These are phyloP conservation scores for Xylaria sp. DNA, from an alignment of 2,329 filamentous ascomycete genomes.

Conservation along the genomic window DNA sequence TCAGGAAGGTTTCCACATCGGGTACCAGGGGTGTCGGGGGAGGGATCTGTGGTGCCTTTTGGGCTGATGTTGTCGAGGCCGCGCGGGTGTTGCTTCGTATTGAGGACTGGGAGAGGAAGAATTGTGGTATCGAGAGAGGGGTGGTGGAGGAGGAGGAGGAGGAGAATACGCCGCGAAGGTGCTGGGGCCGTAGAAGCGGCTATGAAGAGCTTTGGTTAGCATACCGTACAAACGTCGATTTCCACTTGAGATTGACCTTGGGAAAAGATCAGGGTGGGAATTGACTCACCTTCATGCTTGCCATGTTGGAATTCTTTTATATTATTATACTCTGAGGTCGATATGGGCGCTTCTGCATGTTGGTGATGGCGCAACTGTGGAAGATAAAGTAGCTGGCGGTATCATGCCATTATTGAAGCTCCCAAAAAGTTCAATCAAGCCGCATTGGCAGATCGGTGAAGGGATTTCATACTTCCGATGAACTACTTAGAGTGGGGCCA, in stretches of 20 bases:
- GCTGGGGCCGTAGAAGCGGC: conserved; percentile 47
- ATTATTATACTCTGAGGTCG: conserved; percentile 6
- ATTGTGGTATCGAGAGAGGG: conserved; percentile 13
- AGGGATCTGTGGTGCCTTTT: conserved; percentile 58
- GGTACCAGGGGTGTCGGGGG: conserved; percentile 85
- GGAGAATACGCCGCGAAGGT: conserved; percentile 42
- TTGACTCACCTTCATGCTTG: conserved; percentile 44
- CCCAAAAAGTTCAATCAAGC: conserved; percentile 43
- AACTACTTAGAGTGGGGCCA: not conserved
- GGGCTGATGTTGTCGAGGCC: conserved; percentile 24
- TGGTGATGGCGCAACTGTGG: not conserved
- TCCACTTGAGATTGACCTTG: not conserved
- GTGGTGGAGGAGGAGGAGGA: conserved; percentile 8
- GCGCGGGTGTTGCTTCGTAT: conserved; percentile 32
- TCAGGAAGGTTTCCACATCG: conserved; percentile 85
- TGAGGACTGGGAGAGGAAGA: conserved; percentile 22
- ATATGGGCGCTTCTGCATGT: conserved; percentile 15
- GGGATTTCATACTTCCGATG: conserved; percentile 47
- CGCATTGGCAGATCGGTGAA: conserved; percentile 36
- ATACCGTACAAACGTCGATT: not conserved
- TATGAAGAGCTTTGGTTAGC: conserved; percentile 30
- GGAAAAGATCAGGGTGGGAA: not conserved
- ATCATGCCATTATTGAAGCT: conserved; percentile 24
- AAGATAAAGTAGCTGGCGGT: not conserved
- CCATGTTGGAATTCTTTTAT: conserved; percentile 36